Percentiles rank a stretch among this genome's conserved stretches.
Evolutionary conservation across 352 stramenopile species (phyloP).

Genomic region (Globisporangium nagaii): DNA sequence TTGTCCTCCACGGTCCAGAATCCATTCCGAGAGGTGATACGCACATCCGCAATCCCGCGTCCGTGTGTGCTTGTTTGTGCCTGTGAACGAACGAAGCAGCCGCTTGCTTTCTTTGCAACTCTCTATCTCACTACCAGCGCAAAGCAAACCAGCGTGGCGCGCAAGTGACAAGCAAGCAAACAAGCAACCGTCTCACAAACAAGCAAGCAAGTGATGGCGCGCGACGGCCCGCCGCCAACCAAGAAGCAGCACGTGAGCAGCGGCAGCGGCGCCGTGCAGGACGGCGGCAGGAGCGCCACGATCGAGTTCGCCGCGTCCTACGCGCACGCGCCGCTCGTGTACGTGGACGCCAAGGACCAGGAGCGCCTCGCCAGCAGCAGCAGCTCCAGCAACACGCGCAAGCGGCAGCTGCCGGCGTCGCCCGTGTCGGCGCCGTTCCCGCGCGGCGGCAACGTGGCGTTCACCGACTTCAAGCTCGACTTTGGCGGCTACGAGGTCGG

Average conservation of each 20-base stretch:
- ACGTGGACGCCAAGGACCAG: constrained; percentile 7
- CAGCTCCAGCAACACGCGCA: constrained; percentile 29
- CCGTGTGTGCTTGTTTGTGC: neutral
- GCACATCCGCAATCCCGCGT: neutral
- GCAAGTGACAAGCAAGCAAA: neutral
- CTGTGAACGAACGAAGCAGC: constrained; percentile 5
- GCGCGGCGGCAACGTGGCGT: constrained; percentile 12
- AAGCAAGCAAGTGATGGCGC: constrained; percentile 4
- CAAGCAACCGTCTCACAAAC: neutral
- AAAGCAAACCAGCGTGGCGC: too few relatives aligned
- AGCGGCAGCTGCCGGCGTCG: constrained; percentile 20
- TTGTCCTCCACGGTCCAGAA: constrained; percentile 8
- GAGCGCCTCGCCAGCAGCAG: constrained; percentile 20
- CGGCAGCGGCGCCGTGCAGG: neutral
- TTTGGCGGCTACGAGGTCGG: constrained; percentile 47
- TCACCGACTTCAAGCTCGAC: constrained; percentile 59
- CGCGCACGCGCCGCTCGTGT: constrained; percentile 15
- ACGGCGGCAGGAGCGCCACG: neutral
- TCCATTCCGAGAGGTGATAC: constrained; percentile 11
- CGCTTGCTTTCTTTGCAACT: neutral
- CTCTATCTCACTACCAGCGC: too few relatives aligned
- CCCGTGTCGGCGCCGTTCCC: constrained; percentile 10
- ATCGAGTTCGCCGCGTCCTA: constrained; percentile 6
- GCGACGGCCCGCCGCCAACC: constrained; percentile 1
- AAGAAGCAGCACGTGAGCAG: constrained; percentile 8